A percentile compares a stretch with the other conserved stretches of the same genome.
Conservation (phyloP, 495 filamentous ascomycete species). For the Penicillium tannophilum region DNA sequence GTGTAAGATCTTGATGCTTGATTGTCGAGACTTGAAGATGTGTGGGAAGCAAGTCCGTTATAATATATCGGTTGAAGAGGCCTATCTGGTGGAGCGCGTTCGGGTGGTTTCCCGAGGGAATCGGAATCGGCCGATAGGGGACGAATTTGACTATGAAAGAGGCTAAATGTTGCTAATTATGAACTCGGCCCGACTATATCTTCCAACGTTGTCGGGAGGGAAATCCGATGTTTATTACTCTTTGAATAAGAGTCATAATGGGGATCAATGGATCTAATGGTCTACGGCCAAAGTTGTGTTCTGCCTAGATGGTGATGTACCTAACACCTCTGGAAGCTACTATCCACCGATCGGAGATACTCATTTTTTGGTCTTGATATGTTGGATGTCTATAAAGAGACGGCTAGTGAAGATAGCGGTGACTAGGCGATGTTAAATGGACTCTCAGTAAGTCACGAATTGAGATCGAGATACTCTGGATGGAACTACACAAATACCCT, state of each 20-base stretch:
- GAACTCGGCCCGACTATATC: constrained; percentile 2
- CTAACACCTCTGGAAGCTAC: neutral
- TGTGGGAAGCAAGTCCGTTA: neutral
- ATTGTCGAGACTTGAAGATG: neutral
- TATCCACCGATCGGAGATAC: neutral
- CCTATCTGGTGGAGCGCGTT: constrained; percentile 17
- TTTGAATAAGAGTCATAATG: neutral
- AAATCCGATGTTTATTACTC: neutral
- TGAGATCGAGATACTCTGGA: too few species aligned
- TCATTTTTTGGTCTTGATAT: too few species aligned
- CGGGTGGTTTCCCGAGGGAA: constrained; percentile 26
- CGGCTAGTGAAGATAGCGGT: too few species aligned
- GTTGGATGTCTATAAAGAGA: too few species aligned
- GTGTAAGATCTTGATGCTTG: neutral
- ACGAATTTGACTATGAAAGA: neutral
- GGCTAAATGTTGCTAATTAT: constrained; percentile 3
- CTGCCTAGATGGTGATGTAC: neutral
- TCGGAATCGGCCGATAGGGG: constrained; percentile 35
- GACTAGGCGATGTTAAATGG: too few species aligned
- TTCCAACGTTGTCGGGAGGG: neutral
- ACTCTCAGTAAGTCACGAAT: too few species aligned
- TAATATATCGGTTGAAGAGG: constrained; percentile 1
- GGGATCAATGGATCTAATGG: neutral
- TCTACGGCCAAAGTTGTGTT: neutral
- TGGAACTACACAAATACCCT: too few species aligned